Conservation (phyloP, 139 green algal genomes). For the Closterium sp. region DNA sequence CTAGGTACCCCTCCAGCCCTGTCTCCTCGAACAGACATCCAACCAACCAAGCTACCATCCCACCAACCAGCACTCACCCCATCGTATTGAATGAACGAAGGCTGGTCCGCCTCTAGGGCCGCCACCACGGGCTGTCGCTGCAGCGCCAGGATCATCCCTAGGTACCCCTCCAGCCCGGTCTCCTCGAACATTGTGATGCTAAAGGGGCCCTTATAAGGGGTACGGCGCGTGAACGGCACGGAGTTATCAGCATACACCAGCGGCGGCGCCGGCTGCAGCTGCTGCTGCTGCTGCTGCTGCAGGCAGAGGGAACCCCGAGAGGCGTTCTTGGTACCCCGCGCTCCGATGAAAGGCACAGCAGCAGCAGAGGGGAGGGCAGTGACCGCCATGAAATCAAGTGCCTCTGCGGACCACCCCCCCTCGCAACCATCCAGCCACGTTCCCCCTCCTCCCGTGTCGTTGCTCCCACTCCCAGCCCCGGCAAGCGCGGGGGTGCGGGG, state of each 20-base stretch:
- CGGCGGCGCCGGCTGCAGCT: background rate
- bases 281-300: too few species aligned
- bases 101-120: background rate
- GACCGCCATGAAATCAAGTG: background rate
- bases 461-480: background rate
- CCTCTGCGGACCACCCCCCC: background rate
- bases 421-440: background rate
- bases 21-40: too few species aligned
- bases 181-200: background rate
- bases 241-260: background rate
- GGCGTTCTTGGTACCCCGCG: background rate
- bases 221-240: background rate
- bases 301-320: background rate
- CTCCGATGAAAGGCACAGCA: background rate
- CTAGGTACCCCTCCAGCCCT: too few species aligned
- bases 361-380: background rate
- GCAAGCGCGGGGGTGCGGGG: background rate
- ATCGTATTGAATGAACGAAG: background rate
- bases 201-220: background rate
- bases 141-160: background rate
- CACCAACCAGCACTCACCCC: background rate
- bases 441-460: background rate
- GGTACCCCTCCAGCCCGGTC: background rate
- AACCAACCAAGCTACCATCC: too few species aligned
- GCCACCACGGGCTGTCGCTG: background rate